These are phyloP conservation scores for Porogramme epimiltina DNA, from an alignment of 1,284 basidiomycete species.

Conservation along the genomic window DNA sequence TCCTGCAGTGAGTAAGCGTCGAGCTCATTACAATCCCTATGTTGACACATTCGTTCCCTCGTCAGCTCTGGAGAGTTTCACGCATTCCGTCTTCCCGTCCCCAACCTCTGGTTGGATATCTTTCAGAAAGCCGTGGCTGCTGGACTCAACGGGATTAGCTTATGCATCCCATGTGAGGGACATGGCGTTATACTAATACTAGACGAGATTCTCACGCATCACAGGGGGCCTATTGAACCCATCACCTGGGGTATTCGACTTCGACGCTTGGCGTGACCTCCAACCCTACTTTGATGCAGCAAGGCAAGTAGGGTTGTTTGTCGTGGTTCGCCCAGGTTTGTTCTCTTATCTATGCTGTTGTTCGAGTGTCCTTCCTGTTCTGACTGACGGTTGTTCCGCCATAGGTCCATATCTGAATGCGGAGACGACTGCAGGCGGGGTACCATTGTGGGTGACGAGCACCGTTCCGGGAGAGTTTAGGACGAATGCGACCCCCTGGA, in stretches of 20 bases:
- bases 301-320: constrained; percentile 45
- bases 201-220: neutral
- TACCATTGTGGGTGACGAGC: constrained; percentile 77
- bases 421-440: constrained; percentile 80
- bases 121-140: constrained; percentile 81
- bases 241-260: constrained; percentile 72
- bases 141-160: constrained; percentile 72
- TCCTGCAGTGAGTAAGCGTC: constrained; percentile 57
- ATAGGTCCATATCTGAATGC: constrained; percentile 81
- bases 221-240: constrained; percentile 69
- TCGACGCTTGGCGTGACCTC: constrained; percentile 68
- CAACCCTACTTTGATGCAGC: constrained; percentile 55
- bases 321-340: constrained; percentile 47
- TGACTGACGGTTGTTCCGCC: no score
- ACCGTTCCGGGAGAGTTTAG: constrained; percentile 66
- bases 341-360: no score
- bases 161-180: constrained; percentile 77
- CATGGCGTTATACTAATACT: constrained; percentile 41
- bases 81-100: constrained; percentile 79
- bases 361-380: no score
- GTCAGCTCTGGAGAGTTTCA: constrained; percentile 82
- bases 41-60: no score
- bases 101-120: constrained; percentile 80
- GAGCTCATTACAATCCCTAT: no score
- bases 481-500: constrained; percentile 71